Evolutionary conservation across 2,329 filamentous ascomycete species (phyloP).

Genomic region (Amylocarpus encephaloides): DNA sequence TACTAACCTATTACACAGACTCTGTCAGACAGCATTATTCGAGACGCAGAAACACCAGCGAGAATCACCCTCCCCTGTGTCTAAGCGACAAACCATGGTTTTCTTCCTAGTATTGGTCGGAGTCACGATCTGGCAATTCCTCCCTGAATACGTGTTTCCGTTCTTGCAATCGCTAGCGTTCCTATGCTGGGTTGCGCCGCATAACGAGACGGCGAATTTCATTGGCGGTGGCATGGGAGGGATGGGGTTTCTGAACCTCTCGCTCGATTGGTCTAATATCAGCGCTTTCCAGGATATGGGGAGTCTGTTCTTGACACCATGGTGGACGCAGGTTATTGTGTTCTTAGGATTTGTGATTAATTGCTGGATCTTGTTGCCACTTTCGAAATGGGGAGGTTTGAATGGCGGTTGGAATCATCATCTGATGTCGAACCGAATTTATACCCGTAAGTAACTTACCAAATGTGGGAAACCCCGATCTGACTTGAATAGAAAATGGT

Average conservation of each 20-base stretch:
- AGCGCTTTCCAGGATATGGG: conserved; percentile 37
- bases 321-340: conserved; percentile 52
- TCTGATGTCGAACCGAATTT: conserved; percentile 45
- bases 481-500: conserved; percentile 21
- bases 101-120: conserved; percentile 49
- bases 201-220: conserved; percentile 52
- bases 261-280: conserved; percentile 55
- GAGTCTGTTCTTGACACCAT: conserved; percentile 49
- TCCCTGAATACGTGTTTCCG: conserved; percentile 55
- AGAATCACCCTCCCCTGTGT: conserved; percentile 41
- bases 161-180: conserved; percentile 55
- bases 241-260: conserved; percentile 55
- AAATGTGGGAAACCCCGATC: too few species aligned
- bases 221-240: conserved; percentile 54
- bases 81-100: conserved; percentile 48
- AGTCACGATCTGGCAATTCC: conserved; percentile 54
- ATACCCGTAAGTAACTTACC: conserved; percentile 36
- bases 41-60: conserved; percentile 49
- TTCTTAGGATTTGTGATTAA: conserved; percentile 49
- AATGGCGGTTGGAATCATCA: conserved; percentile 23
- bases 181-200: conserved; percentile 57
- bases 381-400: conserved; percentile 51
- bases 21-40: conserved; percentile 51
- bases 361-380: conserved; percentile 52
- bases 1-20: conserved; percentile 15